Evolutionary conservation across 2,329 filamentous ascomycete species (phyloP).

Genomic region (Pseudogymnoascus sp.): DNA sequence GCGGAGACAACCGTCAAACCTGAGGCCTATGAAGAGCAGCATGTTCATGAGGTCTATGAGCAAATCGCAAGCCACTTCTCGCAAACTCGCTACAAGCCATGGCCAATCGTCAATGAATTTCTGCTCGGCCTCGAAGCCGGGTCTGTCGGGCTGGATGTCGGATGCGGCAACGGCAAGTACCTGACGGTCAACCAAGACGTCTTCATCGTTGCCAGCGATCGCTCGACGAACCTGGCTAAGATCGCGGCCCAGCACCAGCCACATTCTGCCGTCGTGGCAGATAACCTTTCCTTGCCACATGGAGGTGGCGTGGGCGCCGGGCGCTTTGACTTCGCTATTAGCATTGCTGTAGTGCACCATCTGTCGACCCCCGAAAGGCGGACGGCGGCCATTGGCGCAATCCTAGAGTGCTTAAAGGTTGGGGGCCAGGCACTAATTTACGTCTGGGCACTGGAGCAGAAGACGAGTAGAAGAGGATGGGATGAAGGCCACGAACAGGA

Average conservation of each 20-base stretch:
- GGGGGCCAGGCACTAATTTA: constrained; percentile 70
- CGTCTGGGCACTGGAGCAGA: constrained; percentile 94
- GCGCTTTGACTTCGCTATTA: constrained; percentile 80
- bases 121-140: constrained; percentile 58
- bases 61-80: constrained; percentile 80
- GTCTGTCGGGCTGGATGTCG: constrained; percentile 78
- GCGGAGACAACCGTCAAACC: constrained; percentile 27
- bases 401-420: constrained; percentile 56
- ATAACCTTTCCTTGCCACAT: constrained; percentile 78
- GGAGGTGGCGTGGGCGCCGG: constrained; percentile 18
- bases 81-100: constrained; percentile 72
- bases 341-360: constrained; percentile 91
- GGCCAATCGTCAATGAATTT: constrained; percentile 83
- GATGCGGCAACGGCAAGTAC: constrained; percentile 97
- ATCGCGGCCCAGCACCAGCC: constrained; percentile 41
- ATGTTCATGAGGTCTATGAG: constrained; percentile 90
- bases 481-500: constrained; percentile 77
- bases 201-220: constrained; percentile 78
- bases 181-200: constrained; percentile 67
- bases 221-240: constrained; percentile 52
- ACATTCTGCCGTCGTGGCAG: constrained; percentile 68
- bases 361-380: constrained; percentile 70
- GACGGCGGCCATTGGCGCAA: constrained; percentile 59
- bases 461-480: constrained; percentile 79
- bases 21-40: constrained; percentile 66